Evolutionary conservation across 1,284 basidiomycete species (phyloP), one percentile per base, ranked within the genome.

Genomic region (Austroboletus novae-zelandiae): DNA sequence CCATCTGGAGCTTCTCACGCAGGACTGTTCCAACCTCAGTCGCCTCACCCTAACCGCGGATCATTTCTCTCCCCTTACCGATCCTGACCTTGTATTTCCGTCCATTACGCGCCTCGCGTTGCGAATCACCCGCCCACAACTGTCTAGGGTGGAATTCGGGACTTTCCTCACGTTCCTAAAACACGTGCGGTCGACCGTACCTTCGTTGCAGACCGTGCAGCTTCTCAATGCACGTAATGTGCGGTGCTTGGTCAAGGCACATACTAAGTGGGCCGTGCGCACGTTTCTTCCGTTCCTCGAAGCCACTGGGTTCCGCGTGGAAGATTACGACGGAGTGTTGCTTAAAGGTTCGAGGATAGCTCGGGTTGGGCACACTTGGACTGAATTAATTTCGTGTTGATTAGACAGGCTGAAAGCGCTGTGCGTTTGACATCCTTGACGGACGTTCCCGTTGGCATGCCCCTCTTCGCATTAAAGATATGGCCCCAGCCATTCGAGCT

Each of bases 171-270:
- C 17, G 8, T 27, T 55, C 23, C 30, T 69, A 18, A 49, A 32
- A 5, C 27, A 45, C 13, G 40, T 69, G 20, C 30, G 15, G 13
- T 47, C 43, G 10, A 54, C 8, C 5, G 35, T 51, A 1, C 61
- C 61, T 4, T 61, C 65, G 23, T 36, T 69, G 40, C 54, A 31
- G 13, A 57, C 64, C 3, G 52, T 66, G 8, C 66, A 54, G n/a
- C 52, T 66, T 27, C 14, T 60, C 35, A 52, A 56, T 14, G 50
- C 48, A 29, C 23, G 32, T 5, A 64, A 65, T n/a, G 36, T 66
- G 11, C 48, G 45, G 5, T 52, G 54, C 43, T 45, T 66, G 35
- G 43, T 64, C 43, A 55, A 32, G 20, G 37, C 44, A 2, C 57
- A 67, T 20, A 46, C 50, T 32, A 56, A 54, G 25, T 41, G 55